A percentile compares a stretch with the other conserved stretches of the same genome.
phyloP scores from a whole-genome alignment of 2,329 filamentous ascomycete species.

The Epichloe bromicola region DNA sequence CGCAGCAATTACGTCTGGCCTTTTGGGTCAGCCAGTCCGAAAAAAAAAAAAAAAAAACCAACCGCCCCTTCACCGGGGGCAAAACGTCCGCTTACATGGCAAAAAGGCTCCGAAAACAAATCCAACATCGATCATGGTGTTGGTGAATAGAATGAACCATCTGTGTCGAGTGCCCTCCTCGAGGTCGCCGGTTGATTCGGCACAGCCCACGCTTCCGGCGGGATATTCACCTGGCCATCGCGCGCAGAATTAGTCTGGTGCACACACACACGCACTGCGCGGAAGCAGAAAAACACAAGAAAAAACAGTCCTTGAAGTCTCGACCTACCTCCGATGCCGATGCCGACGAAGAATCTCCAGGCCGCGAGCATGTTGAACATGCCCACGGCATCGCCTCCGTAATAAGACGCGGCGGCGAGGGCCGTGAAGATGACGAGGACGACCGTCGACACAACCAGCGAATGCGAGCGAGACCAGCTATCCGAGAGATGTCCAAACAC shows the following conservation, averaged over 20 bases:
- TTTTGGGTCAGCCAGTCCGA: neutral
- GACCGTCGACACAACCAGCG: constrained; percentile 65
- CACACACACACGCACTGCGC: no score
- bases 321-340: constrained; percentile 56
- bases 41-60: neutral
- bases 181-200: constrained; percentile 67
- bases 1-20: constrained; percentile 36
- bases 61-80: no score
- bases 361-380: constrained; percentile 66
- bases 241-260: no score
- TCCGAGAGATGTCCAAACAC: constrained; percentile 72
- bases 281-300: no score
- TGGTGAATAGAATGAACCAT: constrained; percentile 87
- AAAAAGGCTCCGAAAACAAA: constrained; percentile 74
- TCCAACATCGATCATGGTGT: constrained; percentile 72
- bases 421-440: constrained; percentile 79
- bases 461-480: constrained; percentile 72
- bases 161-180: constrained; percentile 67
- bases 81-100: constrained; percentile 31
- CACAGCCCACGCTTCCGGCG: constrained; percentile 67
- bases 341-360: constrained; percentile 70
- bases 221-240: constrained; percentile 51
- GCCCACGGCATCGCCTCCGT: constrained; percentile 52
- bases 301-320: no score
- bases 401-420: constrained; percentile 65